Evolutionary conservation across 2,329 filamentous ascomycete genomes (phyloP).

Genomic region (Pestalotiopsis sp.): DNA sequence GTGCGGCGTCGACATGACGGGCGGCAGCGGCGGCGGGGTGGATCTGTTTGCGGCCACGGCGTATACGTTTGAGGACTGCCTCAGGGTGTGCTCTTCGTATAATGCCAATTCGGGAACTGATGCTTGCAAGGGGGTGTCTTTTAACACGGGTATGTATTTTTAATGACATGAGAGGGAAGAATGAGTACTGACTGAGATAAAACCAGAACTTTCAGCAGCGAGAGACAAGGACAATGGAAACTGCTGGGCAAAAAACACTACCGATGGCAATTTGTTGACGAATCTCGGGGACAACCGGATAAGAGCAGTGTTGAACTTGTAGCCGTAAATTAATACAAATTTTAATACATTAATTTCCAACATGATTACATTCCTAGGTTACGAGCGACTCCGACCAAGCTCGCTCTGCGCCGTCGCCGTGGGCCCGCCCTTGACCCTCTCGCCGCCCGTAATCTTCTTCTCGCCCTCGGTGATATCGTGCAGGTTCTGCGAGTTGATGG

Average conservation of each 20-base stretch:
- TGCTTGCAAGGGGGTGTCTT: background rate
- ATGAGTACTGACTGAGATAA: background rate
- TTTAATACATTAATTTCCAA: background rate
- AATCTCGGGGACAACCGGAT: background rate
- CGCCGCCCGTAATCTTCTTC: conserved; percentile 37
- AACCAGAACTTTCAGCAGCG: background rate
- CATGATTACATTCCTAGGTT: background rate
- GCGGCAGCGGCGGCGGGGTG: background rate
- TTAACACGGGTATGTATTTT: background rate
- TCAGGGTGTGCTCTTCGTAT: background rate
- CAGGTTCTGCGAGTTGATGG: conserved; percentile 35
- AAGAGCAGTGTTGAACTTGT: background rate
- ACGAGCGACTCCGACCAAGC: conserved; percentile 21
- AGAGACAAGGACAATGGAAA: background rate
- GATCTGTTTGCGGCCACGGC: background rate
- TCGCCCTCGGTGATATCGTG: conserved; percentile 44
- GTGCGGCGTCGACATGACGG: background rate
- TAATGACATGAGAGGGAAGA: background rate
- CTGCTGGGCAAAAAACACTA: background rate
- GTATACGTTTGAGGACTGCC: background rate
- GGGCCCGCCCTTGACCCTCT: conserved; percentile 37
- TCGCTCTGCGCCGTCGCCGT: conserved; percentile 39
- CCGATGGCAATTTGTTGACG: background rate
- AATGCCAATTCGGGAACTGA: background rate
- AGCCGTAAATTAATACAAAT: background rate